Conservation (phyloP, 352 stramenopile species). For the Globisporangium orthogonon region DNA sequence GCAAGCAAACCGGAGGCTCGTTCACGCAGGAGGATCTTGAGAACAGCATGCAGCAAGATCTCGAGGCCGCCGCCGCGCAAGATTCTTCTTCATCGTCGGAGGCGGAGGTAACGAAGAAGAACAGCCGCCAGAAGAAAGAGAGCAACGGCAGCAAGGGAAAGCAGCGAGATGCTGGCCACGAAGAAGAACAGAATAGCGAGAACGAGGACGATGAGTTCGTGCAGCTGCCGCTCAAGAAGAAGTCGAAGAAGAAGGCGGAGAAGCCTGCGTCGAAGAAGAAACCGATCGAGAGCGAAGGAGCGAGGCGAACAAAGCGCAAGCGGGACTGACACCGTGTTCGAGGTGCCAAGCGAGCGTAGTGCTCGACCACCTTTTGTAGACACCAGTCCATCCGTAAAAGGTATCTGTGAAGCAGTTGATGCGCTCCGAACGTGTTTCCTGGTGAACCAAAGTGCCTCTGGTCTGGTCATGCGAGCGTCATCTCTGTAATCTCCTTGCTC, state of each 20-base stretch:
- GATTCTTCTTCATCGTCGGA: constrained; percentile 13
- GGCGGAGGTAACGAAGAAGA: constrained; percentile 14
- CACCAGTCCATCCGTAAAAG: too few species aligned
- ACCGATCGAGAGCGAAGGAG: neutral
- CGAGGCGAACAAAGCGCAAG: constrained; percentile 30
- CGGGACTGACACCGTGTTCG: constrained; percentile 8
- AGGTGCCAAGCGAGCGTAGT: too few species aligned
- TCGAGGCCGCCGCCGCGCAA: constrained; percentile 22
- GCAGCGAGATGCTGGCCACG: neutral
- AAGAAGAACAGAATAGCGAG: constrained; percentile 11
- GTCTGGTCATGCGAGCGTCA: neutral
- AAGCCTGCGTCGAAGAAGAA: constrained; percentile 7
- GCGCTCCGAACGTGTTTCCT: neutral
- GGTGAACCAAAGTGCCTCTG: neutral
- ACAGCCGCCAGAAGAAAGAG: constrained; percentile 9
- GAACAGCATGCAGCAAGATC: constrained; percentile 54
- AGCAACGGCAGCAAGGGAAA: constrained; percentile 9
- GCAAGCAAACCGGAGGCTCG: constrained; percentile 1
- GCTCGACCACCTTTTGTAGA: neutral
- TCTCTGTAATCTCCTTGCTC: too few species aligned
- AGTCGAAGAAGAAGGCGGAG: constrained; percentile 21
- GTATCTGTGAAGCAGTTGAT: neutral
- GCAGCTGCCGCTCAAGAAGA: constrained; percentile 44
- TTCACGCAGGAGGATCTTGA: constrained; percentile 59
- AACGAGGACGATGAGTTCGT: constrained; percentile 22